Conservation (phyloP, 1,284 basidiomycete species). For the Athelia sp. region DNA sequence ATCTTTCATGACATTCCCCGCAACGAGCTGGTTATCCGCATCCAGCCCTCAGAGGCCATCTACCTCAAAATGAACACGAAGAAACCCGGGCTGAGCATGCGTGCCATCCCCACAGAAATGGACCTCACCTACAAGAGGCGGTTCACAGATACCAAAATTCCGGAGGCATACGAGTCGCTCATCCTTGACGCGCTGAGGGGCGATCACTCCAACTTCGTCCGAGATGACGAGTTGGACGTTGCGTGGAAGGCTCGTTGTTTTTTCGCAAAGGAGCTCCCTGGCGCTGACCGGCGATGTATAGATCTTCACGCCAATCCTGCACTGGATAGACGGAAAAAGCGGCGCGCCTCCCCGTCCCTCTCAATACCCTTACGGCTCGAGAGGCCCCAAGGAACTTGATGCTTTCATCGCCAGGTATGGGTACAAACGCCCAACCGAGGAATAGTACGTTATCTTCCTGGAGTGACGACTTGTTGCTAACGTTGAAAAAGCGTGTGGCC, state of each 20-base stretch:
- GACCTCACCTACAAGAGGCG: constrained; percentile 95
- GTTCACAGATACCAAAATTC: constrained; percentile 84
- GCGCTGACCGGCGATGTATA: constrained; percentile 22
- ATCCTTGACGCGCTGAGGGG: constrained; percentile 88
- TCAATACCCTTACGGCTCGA: constrained; percentile 86
- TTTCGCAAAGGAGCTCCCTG: constrained; percentile 1
- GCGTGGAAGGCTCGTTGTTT: constrained; percentile 75
- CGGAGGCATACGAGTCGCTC: constrained; percentile 91
- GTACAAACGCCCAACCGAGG: constrained; percentile 51
- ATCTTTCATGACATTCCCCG: constrained; percentile 94
- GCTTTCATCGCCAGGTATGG: constrained; percentile 74
- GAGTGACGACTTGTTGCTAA: neutral
- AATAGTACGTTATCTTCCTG: neutral
- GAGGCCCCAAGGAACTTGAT: constrained; percentile 85
- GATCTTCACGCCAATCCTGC: constrained; percentile 93
- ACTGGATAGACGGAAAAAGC: constrained; percentile 84
- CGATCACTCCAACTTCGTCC: constrained; percentile 90
- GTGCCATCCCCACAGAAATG: constrained; percentile 92
- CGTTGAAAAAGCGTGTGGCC: neutral
- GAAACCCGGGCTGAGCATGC: constrained; percentile 84
- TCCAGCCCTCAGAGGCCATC: constrained; percentile 91
- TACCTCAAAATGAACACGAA: constrained; percentile 96
- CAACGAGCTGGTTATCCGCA: constrained; percentile 93
- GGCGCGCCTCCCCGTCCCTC: constrained; percentile 66
- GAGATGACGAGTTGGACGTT: constrained; percentile 90